These are phyloP conservation scores for Coniochaeta ligniaria DNA, from an alignment of 2,329 filamentous ascomycete species.

Conservation along the genomic window DNA sequence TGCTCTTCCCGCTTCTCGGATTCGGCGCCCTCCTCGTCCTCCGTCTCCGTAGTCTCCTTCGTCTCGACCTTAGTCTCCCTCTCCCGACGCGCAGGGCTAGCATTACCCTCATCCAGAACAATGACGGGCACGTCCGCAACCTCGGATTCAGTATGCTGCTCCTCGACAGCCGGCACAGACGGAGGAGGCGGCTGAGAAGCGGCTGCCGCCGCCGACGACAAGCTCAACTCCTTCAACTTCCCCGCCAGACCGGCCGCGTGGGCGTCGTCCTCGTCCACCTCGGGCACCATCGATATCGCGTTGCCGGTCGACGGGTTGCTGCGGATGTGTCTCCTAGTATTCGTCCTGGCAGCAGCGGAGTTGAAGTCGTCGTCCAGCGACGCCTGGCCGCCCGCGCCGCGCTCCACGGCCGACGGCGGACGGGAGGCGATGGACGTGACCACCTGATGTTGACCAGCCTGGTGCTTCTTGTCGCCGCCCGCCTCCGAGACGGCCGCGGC, in stretches of 20 bases:
- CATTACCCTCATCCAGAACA: constrained; percentile 1
- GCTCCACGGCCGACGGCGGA: neutral
- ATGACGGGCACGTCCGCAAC: constrained; percentile 1
- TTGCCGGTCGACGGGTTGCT: constrained; percentile 75
- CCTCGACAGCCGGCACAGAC: neutral
- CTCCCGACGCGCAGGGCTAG: neutral
- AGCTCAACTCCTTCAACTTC: constrained; percentile 34
- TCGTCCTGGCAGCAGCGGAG: constrained; percentile 52
- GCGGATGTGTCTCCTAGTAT: constrained; percentile 73
- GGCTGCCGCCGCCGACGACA: constrained; percentile 18
- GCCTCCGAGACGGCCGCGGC: neutral
- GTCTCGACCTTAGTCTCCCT: neutral
- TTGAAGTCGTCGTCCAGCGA: constrained; percentile 35
- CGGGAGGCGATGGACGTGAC: neutral
- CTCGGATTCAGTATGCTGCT: neutral
- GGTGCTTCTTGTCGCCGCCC: constrained; percentile 5
- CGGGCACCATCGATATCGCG: constrained; percentile 72
- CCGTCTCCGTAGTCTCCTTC: neutral
- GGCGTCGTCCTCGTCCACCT: constrained; percentile 72
- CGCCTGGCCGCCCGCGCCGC: constrained; percentile 6
- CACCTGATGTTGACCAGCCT: constrained; percentile 3
- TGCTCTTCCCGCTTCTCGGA: neutral
- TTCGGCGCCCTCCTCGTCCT: neutral
- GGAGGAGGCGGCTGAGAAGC: neutral
- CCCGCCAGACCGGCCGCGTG: constrained; percentile 34